Percentiles rank a stretch among this genome's conserved stretches.
These are phyloP conservation scores for Ceratobasidium sp. DNA, from an alignment of 1,284 basidiomycete species.

Conservation along the genomic window DNA sequence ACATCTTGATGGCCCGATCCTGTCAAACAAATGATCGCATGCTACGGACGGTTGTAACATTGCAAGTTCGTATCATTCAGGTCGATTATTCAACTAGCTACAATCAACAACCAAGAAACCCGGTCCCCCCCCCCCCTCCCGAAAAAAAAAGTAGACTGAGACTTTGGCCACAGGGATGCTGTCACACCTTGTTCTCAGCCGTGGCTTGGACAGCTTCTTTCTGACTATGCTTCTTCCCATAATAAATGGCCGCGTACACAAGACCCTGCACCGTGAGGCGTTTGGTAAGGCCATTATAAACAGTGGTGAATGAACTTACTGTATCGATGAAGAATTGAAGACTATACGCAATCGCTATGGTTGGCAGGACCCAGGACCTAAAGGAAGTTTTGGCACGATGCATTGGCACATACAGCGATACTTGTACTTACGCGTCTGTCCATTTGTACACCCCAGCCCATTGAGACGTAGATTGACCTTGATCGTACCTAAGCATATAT, in stretches of 20 bases:
- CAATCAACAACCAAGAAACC: too few species aligned
- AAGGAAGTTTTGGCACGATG: background rate
- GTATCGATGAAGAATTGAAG: constrained; percentile 30
- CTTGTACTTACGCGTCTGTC: constrained; percentile 20
- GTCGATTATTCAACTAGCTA: too few species aligned
- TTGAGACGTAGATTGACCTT: background rate
- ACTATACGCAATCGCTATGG: constrained; percentile 12
- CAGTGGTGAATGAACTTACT: background rate
- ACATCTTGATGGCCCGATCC: too few species aligned
- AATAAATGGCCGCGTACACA: constrained; percentile 2
- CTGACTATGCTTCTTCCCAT: background rate
- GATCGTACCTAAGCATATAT: background rate
- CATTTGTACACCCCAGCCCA: constrained; percentile 9
- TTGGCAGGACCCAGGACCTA: constrained; percentile 24
- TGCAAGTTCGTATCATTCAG: too few species aligned
- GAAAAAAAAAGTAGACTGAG: too few species aligned
- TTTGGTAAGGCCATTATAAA: background rate
- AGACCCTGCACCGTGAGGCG: background rate
- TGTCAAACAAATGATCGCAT: too few species aligned
- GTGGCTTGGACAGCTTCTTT: too few species aligned
- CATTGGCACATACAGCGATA: background rate
- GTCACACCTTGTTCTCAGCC: too few species aligned
- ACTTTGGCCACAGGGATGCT: too few species aligned
- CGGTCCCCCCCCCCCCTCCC: too few species aligned
- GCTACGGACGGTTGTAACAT: too few species aligned